Evolutionary conservation across 1,139 yeast species (phyloP), one percentile per base, ranked within the genome.

Genomic region (Hansenula anomala): DNA sequence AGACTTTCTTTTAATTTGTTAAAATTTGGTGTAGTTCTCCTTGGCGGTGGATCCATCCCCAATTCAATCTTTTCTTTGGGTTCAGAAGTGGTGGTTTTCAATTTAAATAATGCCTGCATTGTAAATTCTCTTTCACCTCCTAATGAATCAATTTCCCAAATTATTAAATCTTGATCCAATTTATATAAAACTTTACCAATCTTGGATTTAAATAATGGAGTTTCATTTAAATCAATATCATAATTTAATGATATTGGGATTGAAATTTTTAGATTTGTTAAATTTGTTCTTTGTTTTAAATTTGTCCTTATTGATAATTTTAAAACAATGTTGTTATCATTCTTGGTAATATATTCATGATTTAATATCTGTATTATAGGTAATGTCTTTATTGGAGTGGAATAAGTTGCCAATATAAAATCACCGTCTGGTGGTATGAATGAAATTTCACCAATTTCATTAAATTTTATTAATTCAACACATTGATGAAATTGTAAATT

Each of bases 351-450:
- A 60, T 9, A 73, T 56, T 22, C 40, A 26, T 39, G 58, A 17
- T 48, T 47, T 40, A 45, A 76, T 12, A 78, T 60, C 47, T 70
- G 48, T 1, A 50, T 15, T 1, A 47, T 22, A 4, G 54, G 53
- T 28, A 36, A 28, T 6, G 48, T 37, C 17, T 42, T 42, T 12
- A 50, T 40, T 14, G 44, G 46, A n/a, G 66, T 40, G 32, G 62
- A 58, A 36, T 67, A 77, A 14, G 76, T 71, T 43, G 80, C 74
- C 28, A 85, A 67, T 17, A 73, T 69, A 56, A 84, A 83, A 45
- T 75, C 78, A 0, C 90, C 92, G 63, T 84, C 95, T 4, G 92
- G 94, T 9, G 95, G 94, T 26, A 80, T 73, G 52, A 85, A 84
- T 12, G 79, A 73, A 34, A 84, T 15, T 36, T 73, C 69, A 36